A percentile compares a stretch with the other conserved stretches of the same genome.
Evolutionary conservation across 495 filamentous ascomycete genomes (phyloP).

Genomic region (Penicillium psychrofluorescens): DNA sequence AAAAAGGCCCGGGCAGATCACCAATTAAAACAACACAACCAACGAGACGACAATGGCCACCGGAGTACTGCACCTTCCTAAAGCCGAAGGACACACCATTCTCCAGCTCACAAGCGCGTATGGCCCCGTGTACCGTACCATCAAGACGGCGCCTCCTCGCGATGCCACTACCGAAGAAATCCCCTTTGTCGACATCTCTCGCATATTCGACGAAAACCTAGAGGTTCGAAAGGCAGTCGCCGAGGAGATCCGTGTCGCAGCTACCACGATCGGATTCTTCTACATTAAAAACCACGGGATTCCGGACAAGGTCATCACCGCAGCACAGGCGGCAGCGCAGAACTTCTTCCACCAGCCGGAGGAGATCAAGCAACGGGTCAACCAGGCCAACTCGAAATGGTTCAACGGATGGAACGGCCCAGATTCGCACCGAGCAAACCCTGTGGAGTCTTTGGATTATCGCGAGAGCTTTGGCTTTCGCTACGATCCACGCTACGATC

Average conservation of each 20-base stretch:
- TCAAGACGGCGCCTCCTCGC: no score
- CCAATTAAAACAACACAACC: no score
- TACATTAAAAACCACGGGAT: constrained; percentile 51
- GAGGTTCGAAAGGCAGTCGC: constrained; percentile 30
- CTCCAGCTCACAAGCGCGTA: no score
- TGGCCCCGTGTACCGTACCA: no score
- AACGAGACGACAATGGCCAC: no score
- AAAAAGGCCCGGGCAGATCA: no score
- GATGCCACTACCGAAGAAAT: constrained; percentile 41
- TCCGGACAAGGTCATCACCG: constrained; percentile 32
- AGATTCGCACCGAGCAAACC: no score
- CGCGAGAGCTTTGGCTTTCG: constrained; percentile 35
- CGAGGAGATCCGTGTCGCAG: constrained; percentile 30
- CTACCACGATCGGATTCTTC: constrained; percentile 46
- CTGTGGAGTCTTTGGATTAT: no score
- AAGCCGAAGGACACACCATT: no score
- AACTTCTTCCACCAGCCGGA: constrained; percentile 39
- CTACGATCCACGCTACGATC: constrained; percentile 40
- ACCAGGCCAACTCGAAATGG: constrained; percentile 12
- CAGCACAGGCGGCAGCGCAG: constrained; percentile 25
- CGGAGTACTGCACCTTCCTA: no score
- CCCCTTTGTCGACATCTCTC: constrained; percentile 43
- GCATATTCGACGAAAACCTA: constrained; percentile 30
- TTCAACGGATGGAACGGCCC: constrained; percentile 23
- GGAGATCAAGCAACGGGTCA: constrained; percentile 31